phyloP scores from a whole-genome alignment of 257 asterid species.

The Solanum chmielewskii region DNA sequence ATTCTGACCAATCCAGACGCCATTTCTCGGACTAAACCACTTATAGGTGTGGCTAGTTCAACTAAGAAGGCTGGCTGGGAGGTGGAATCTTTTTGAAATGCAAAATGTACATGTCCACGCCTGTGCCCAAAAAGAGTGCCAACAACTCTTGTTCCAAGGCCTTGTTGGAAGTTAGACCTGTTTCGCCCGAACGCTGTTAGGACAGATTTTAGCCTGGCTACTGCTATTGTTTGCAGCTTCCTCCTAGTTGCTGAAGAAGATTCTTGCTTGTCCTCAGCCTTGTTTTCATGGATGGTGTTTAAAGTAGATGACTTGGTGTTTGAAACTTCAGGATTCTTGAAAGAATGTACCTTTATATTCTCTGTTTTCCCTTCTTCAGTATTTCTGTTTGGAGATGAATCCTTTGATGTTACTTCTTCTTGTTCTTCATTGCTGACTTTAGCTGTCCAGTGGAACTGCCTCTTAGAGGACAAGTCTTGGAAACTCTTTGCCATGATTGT shows the following conservation, averaged over 20 bases:
- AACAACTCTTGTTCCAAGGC: slow-evolving; percentile 23
- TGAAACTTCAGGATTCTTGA: not conserved
- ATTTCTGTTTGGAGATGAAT: not conserved
- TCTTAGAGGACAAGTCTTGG: slow-evolving; percentile 27
- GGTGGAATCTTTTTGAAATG: slow-evolving; percentile 36
- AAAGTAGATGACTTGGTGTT: not conserved
- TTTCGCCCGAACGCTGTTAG: slow-evolving; percentile 21
- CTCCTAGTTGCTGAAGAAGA: slow-evolving; percentile 13
- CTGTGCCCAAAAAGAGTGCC: slow-evolving; percentile 47
- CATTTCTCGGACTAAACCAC: slow-evolving; percentile 44
- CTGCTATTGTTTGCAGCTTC: slow-evolving; percentile 30
- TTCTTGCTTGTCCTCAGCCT: slow-evolving; percentile 1
- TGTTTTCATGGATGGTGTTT: not conserved
- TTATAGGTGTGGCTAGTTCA: slow-evolving; percentile 42
- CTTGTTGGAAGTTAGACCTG: slow-evolving; percentile 4
- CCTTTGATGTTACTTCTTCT: not conserved
- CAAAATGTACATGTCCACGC: slow-evolving; percentile 40
- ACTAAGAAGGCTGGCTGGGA: slow-evolving; percentile 30
- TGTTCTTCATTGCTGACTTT: slow-evolving; percentile 35
- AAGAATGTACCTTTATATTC: not conserved
- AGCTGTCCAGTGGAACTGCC: slow-evolving; percentile 50
- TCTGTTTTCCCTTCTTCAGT: not conserved
- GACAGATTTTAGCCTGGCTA: slow-evolving; percentile 29
- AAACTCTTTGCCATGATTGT: slow-evolving; percentile 32
- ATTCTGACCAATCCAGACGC: slow-evolving; percentile 38